Evolutionary conservation across 352 stramenopile species (phyloP), one percentile per base, ranked within the genome.

Genomic region (Globisporangium paddicum): DNA sequence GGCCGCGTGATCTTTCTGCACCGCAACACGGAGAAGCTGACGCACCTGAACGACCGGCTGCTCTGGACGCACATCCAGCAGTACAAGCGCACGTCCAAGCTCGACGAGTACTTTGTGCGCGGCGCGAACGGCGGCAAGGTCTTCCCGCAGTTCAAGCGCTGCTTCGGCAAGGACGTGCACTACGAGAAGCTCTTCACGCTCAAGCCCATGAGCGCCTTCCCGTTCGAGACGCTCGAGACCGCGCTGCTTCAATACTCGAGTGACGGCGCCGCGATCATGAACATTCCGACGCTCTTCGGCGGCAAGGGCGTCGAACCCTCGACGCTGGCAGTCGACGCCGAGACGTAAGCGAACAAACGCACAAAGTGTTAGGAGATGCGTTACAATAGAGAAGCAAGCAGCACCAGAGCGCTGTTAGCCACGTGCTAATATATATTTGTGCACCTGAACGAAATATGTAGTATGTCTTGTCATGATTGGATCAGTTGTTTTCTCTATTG

Each of bases 111-210:
- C 53, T 65, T 79, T 64, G 75, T 85, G 38, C 77, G 77, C 41
- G 79, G 79, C 2, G 79, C 77, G 11, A 87, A 87, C 32, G 79
- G 77, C 34, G 77, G 75, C 55, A 86, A 89, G 52, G 69, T 85
- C 0, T 89, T 87, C 54, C 75, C 77, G 25, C 69, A 84, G 60
- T 89, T 87, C 50, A 81, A 80, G 51, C 71, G 77, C 0, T 89
- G 77, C 49, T 89, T 87, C 54, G 79, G 79, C 35, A 87, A 87
- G 60, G 77, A 87, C 53, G 73, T 84, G 28, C 72, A 78, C 51
- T 89, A 87, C 60, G 71, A 86, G 14, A 86, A 85, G 58, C 62
- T 80, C 21, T 89, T 87, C 55, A 79, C 72, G 25, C 63, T 91
- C 10, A 86, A 83, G 37, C 75, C 82, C 14, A 76, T 91, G 62